These are phyloP conservation scores for Tulasnella sp. DNA, from an alignment of 768 basidiomycete genomes.

Conservation along the genomic window DNA sequence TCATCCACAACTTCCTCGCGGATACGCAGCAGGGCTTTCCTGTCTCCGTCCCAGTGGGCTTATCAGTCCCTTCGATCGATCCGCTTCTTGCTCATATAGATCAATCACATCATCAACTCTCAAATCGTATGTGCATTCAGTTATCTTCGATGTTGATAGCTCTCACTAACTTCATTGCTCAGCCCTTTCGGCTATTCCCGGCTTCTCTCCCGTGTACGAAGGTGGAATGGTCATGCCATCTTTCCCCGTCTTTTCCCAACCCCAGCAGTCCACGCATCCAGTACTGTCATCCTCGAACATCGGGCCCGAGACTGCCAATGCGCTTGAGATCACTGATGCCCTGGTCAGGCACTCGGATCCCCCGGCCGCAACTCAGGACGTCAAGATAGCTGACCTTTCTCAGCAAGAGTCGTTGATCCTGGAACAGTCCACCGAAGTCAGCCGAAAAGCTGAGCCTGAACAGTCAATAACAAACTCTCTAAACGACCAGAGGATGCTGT, in stretches of 20 bases:
- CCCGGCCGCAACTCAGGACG: background rate
- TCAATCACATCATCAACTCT: background rate
- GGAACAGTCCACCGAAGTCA: no score
- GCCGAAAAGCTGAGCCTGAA: no score
- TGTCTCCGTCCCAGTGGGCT: background rate
- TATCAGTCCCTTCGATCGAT: background rate
- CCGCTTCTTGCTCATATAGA: background rate
- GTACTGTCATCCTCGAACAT: background rate
- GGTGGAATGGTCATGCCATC: background rate
- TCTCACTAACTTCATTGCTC: background rate
- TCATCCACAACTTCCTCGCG: background rate
- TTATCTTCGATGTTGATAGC: background rate
- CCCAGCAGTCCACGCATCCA: background rate
- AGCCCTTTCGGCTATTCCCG: background rate
- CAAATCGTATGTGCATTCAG: background rate
- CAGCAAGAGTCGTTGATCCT: no score
- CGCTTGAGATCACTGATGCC: background rate
- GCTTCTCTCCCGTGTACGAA: background rate
- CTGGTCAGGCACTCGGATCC: background rate
- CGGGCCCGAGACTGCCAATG: no score
- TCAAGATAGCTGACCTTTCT: no score
- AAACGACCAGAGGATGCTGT: no score
- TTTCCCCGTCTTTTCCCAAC: background rate
- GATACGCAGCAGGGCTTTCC: background rate
- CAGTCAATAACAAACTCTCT: no score